Percentiles rank a stretch among this genome's conserved stretches.
These are phyloP conservation scores for Phanerochaete sordida DNA, from an alignment of 768 basidiomycete genomes.

Conservation along the genomic window DNA sequence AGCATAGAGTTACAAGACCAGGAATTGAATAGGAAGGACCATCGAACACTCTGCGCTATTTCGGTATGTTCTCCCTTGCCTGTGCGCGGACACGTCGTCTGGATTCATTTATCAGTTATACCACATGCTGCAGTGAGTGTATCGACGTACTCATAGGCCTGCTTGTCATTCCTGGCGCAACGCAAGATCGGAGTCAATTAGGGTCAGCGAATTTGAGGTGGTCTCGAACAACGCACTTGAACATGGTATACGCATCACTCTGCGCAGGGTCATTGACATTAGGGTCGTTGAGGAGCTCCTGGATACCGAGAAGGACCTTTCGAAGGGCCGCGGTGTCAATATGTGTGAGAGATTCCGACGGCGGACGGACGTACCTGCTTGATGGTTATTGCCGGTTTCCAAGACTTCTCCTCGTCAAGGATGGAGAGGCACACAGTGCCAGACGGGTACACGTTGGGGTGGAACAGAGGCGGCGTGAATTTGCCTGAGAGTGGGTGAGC, in stretches of 20 bases:
- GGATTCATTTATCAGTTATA: background rate
- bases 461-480: constrained; percentile 93
- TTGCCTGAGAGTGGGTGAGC: constrained; percentile 61
- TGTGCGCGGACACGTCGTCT: constrained; percentile 82
- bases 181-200: constrained; percentile 8
- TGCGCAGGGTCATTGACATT: constrained; percentile 98
- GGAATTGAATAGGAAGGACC: background rate
- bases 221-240: constrained; percentile 69
- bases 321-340: background rate
- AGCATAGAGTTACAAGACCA: background rate
- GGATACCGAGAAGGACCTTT: constrained; percentile 93
- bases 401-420: constrained; percentile 96
- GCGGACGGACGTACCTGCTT: constrained; percentile 67
- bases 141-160: constrained; percentile 82
- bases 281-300: constrained; percentile 92
- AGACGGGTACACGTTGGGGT: constrained; percentile 98
- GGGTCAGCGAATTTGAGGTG: background rate
- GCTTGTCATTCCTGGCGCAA: constrained; percentile 78
- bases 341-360: background rate
- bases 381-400: constrained; percentile 99
- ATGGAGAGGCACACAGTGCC: constrained; percentile 98
- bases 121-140: background rate
- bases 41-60: constrained; percentile 40
- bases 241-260: constrained; percentile 98
- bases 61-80: constrained; percentile 86